A percentile compares a stretch with the other conserved stretches of the same genome.
Conservation (phyloP, 2,329 filamentous ascomycete genomes). For the Colletotrichum eleusines region DNA sequence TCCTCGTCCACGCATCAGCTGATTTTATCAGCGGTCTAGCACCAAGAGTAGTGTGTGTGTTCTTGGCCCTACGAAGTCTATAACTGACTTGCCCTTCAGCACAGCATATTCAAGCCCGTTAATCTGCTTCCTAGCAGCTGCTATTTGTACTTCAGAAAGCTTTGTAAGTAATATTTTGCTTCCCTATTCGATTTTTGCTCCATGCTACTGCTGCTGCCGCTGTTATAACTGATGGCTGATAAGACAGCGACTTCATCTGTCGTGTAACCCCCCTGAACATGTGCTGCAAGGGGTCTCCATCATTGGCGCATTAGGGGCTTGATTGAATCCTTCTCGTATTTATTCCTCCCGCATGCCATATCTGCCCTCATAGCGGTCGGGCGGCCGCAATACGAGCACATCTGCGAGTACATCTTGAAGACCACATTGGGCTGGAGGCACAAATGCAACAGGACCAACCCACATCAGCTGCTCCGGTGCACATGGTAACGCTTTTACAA, state of each 20-base stretch:
- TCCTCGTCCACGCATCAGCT: neutral
- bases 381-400: neutral
- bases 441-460: neutral
- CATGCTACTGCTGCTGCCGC: no score
- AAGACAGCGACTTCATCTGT: no score
- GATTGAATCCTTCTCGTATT: conserved; percentile 5
- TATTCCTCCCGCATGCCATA: neutral
- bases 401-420: neutral
- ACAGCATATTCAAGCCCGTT: no score
- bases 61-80: no score
- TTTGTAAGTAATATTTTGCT: neutral
- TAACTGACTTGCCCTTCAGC: neutral
- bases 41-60: neutral
- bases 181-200: neutral
- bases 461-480: neutral
- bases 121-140: no score
- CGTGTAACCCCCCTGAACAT: neutral
- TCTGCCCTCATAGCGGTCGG: neutral
- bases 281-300: neutral
- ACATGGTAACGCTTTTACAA: neutral
- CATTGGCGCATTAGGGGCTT: neutral
- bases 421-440: neutral
- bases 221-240: no score
- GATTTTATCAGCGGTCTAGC: neutral
- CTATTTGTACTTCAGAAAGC: neutral